These are phyloP conservation scores for Ceratobasidium sp. DNA, from an alignment of 1,284 basidiomycete species.

Conservation along the genomic window DNA sequence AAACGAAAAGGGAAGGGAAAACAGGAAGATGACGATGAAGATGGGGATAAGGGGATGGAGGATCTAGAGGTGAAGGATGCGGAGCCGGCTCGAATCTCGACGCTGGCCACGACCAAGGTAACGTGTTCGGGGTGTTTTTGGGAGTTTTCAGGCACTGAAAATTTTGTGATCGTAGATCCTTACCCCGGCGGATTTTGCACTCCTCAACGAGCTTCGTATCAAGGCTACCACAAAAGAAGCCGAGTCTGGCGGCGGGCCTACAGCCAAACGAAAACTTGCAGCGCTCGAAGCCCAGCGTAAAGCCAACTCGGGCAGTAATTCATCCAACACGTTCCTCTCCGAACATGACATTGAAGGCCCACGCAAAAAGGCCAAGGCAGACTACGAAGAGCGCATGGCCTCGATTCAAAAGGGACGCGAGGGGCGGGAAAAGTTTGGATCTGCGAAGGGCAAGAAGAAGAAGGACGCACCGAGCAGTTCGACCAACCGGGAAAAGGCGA, in stretches of 20 bases:
- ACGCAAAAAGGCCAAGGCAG: slow-evolving; percentile 92
- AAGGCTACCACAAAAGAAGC: slow-evolving; percentile 83
- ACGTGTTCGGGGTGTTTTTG: slow-evolving; percentile 38
- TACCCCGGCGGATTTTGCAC: slow-evolving; percentile 96
- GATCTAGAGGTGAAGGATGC: slow-evolving; percentile 26
- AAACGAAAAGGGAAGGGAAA: slow-evolving; percentile 59
- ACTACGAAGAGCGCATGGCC: slow-evolving; percentile 95
- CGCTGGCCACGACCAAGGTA: slow-evolving; percentile 84
- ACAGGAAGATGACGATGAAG: slow-evolving; percentile 55
- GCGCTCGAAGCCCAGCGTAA: slow-evolving; percentile 79
- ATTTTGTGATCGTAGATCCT: slow-evolving; percentile 75
- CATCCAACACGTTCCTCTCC: slow-evolving; percentile 76
- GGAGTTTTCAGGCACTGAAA: slow-evolving; percentile 15
- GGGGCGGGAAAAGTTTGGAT: slow-evolving; percentile 95
- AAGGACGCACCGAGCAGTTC: slow-evolving; percentile 83
- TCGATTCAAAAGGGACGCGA: slow-evolving; percentile 93
- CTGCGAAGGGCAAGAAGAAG: slow-evolving; percentile 88
- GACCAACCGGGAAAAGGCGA: slow-evolving; percentile 89
- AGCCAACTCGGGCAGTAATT: slow-evolving; percentile 57
- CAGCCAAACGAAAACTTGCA: slow-evolving; percentile 86
- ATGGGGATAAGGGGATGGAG: slow-evolving; percentile 52
- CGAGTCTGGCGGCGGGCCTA: slow-evolving; percentile 77
- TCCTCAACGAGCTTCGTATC: slow-evolving; percentile 90
- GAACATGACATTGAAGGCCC: slow-evolving; percentile 94
- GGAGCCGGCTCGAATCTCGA: slow-evolving; percentile 64